Evolutionary conservation across 140 eudicot species (phyloP), one percentile per base, ranked within the genome.

Genomic region (Senecio squalidus): DNA sequence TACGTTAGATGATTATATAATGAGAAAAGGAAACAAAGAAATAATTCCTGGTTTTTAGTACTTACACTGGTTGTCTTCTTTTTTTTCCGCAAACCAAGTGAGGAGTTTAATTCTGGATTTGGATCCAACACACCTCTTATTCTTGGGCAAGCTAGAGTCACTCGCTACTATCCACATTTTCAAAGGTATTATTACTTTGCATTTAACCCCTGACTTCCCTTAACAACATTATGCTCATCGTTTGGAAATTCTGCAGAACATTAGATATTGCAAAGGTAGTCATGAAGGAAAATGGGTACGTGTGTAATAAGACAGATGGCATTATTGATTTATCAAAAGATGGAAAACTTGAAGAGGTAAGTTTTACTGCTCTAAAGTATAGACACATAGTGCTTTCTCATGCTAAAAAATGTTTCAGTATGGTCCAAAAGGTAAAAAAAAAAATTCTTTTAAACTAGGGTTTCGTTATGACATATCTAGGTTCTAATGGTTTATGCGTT

Each of bases 101-200:
- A 93, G 83, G 99, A 93, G 76, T 93, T 79, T 60, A 82, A 84
- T 78, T 62, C 93, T 72, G 99, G 99, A 69, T 93, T 93, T 78
- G 96, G 99, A 52, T 79, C 96, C 51, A 86, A 87, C 69, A 93
- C 96, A 6, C 99, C 99, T 23, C 89, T 93, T 55, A 67, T 84
- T 66, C 87, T 79, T 18, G 96, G 99, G 44, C 99, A 93, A 84
- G 88, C 96, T 36, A 88, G 64, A 62, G 87, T 87, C 31, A 82
- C 77, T 65, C 99, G 96, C 60, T 93, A 88, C 75, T 88, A 61
- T 66, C 90, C 88, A 50, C 78, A 84, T 68, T 84, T 71, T 66
- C 81, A 64, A 43, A 88, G 98, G 98, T 87, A 78, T 24, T 43
- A 20, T 34, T 22, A 58, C 25, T 77, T 57, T 1, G 34, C 11